Base-by-base conservation (phyloP, 1,139 yeast genomes). In the Eremothecium cymbalariae region DNA sequence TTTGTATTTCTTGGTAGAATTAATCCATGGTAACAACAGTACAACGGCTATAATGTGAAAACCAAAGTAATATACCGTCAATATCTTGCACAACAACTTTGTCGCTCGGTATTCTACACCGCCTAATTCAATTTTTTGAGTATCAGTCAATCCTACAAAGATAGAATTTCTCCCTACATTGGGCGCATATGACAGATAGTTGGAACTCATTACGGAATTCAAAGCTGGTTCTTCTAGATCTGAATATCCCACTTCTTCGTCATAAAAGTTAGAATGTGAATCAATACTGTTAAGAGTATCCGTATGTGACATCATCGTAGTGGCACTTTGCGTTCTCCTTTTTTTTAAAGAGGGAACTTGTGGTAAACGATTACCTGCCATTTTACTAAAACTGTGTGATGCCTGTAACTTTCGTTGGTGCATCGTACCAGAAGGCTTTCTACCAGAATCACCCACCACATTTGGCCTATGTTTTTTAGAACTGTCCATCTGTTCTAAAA, bases 51-150 rank as follows among this genome's bases (percentile, higher is more conserved):
- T 33, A 3, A 83, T 42, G 49, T 80, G 88, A 50, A 83, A 76
- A 0, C 95, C 94, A 37, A 85, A 45, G 50, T 82, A 86, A 55
- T 84, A 90, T 2, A 56, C 38, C 2, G 77, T 56, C 16, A 90
- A 62, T 31, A 90, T 73, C 47, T 72, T 73, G 36, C 84, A 75
- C 38, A 90, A 63, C 8, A 86, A 62, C 51, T 85, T 85, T 37
- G 83, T 70, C 0, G 98, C 86, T 32, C 97, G 71, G 53, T 90
- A 93, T 54, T 90, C 99, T 8, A 90, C 95, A 36, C 98, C 99
- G 21, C 98, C 99, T 29, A 90, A 62, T 56, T 90, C 99, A 41
- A 82, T 94, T 50, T 85, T 85, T 57, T 93, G 97, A 16, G 73
- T 80, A 18, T 77, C 85, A 2, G 83, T 76, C 37, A 90, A 61